A percentile compares a stretch with the other conserved stretches of the same genome.
Evolutionary conservation across 768 basidiomycete genomes (phyloP).

Genomic region (Astraeus odoratus): DNA sequence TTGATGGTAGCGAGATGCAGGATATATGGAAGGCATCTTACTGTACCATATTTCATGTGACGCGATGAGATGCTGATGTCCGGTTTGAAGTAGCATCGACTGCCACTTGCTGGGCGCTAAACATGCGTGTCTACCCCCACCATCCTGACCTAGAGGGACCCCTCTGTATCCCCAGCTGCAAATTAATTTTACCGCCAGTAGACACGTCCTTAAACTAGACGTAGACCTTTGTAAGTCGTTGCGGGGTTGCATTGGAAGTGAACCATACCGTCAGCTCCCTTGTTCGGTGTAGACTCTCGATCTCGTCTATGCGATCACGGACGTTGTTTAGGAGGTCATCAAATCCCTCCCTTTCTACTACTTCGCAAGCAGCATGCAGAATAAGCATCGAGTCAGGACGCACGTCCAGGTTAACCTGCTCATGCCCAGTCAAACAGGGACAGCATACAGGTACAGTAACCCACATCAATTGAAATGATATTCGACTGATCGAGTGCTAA

Average conservation of each 20-base stretch:
- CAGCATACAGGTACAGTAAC: conserved; percentile 15
- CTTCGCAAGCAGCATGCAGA: conserved; percentile 62
- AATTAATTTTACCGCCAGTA: conserved; percentile 34
- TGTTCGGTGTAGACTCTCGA: conserved; percentile 78
- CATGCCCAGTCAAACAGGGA: not conserved
- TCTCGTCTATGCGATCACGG: conserved; percentile 73
- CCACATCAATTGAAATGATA: conserved; percentile 74
- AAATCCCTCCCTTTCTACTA: conserved; percentile 70
- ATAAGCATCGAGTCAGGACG: conserved; percentile 76
- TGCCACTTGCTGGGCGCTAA: not conserved
- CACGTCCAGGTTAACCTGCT: conserved; percentile 64
- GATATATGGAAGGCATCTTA: no score
- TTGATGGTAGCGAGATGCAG: no score
- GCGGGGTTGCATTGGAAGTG: not conserved
- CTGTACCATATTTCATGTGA: no score
- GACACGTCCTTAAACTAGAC: conserved; percentile 37
- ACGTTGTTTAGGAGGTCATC: conserved; percentile 71
- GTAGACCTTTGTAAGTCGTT: not conserved
- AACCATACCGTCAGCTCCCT: conserved; percentile 61
- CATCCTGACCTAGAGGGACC: conserved; percentile 12
- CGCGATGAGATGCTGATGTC: no score
- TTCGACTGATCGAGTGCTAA: conserved; percentile 61
- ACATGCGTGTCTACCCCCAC: not conserved
- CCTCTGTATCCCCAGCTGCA: conserved; percentile 48
- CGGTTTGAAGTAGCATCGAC: not conserved